Conservation (phyloP, 768 basidiomycete species). For the Amanita muscaria region DNA sequence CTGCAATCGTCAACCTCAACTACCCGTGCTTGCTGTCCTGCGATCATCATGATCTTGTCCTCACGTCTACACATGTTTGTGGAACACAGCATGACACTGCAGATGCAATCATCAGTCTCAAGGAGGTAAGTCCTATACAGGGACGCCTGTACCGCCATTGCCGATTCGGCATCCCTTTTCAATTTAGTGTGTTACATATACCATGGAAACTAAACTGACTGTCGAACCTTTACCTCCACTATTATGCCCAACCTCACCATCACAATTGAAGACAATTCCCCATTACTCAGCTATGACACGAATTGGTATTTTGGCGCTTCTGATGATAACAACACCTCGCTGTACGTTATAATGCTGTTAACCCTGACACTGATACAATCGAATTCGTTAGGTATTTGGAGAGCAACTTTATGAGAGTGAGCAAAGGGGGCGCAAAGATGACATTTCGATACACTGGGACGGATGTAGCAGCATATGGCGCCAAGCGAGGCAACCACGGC, state of each 20-base stretch:
- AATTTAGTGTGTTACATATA: too few relatives aligned
- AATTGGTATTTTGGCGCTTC: not conserved
- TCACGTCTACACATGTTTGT: too few relatives aligned
- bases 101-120: too few relatives aligned
- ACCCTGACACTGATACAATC: not conserved
- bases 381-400: constrained; percentile 28
- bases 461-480: constrained; percentile 40
- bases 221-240: too few relatives aligned
- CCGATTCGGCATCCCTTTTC: too few relatives aligned
- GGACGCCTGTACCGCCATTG: too few relatives aligned
- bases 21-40: too few relatives aligned
- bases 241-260: constrained; percentile 24
- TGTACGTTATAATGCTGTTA: not conserved
- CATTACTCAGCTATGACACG: constrained; percentile 19
- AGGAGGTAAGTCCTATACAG: too few relatives aligned
- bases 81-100: too few relatives aligned
- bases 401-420: constrained; percentile 32
- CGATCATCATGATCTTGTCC: too few relatives aligned
- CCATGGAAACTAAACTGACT: too few relatives aligned
- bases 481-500: constrained; percentile 32
- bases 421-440: constrained; percentile 18
- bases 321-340: not conserved
- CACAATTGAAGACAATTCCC: constrained; percentile 27
- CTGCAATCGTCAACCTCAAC: too few relatives aligned
- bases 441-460: constrained; percentile 42